Evolutionary conservation across 2,329 filamentous ascomycete genomes (phyloP).

Genomic region (Microdochium trichocladiopsis): DNA sequence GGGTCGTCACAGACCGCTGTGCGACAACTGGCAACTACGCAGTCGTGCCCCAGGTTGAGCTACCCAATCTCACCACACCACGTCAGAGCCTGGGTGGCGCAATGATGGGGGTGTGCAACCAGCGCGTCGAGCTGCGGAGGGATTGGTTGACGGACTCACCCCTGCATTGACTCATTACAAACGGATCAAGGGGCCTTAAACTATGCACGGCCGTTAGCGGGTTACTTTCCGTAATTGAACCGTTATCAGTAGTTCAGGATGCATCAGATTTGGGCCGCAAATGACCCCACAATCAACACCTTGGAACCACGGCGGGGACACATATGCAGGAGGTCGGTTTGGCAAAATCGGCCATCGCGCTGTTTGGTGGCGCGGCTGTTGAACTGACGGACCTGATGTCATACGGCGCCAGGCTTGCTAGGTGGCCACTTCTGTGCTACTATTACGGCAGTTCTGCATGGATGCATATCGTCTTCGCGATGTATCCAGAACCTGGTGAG

Average conservation of each 20-base stretch:
- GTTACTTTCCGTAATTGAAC: not conserved
- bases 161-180: not conserved
- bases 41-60: not conserved
- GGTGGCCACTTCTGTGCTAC: not conserved
- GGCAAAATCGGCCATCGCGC: not conserved
- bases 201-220: not conserved
- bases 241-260: not conserved
- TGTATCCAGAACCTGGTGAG: not conserved
- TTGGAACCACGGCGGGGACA: not conserved
- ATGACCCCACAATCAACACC: not conserved
- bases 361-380: not conserved
- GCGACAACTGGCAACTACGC: too few species aligned
- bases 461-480: not conserved
- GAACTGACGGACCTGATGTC: not conserved
- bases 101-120: too few species aligned
- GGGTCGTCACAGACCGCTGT: too few species aligned
- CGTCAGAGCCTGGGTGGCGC: too few species aligned
- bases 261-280: not conserved
- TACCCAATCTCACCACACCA: not conserved
- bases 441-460: not conserved
- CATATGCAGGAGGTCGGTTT: too few species aligned
- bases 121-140: not conserved
- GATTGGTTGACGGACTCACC: not conserved
- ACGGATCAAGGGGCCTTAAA: not conserved
- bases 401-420: not conserved